Evolutionary conservation across 345 rosid species (phyloP).

Genomic region (Psidium friedrichsthalianum): DNA sequence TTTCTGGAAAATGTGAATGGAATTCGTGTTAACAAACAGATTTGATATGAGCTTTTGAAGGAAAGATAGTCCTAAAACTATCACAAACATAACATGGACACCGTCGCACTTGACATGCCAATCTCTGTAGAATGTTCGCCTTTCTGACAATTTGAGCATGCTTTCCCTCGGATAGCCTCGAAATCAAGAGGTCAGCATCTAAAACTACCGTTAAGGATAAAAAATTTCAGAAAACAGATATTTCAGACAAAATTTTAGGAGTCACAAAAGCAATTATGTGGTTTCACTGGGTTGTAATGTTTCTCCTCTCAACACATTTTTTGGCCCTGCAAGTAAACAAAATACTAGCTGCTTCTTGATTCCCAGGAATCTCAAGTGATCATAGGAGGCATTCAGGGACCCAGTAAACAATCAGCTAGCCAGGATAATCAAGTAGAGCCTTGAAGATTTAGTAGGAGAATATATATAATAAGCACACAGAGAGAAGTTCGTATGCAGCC

Average conservation of each 20-base stretch:
- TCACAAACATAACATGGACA: conserved; percentile 42
- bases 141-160: conserved; percentile 44
- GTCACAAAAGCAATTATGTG: conserved; percentile 2
- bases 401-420: background rate
- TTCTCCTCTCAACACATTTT: conserved; percentile 69
- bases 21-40: background rate
- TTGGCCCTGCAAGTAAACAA: conserved; percentile 85
- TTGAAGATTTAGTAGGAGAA: background rate
- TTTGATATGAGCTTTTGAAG: background rate
- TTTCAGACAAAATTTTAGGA: background rate
- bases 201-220: background rate
- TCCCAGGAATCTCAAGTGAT: conserved; percentile 58
- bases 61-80: no score
- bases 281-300: conserved; percentile 76
- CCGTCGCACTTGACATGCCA: conserved; percentile 84
- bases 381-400: background rate
- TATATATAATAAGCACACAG: background rate
- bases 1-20: conserved; percentile 29
- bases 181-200: conserved; percentile 55
- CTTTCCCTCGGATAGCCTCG: conserved; percentile 50
- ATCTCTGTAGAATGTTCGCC: conserved; percentile 77
- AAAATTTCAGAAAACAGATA: background rate
- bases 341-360: conserved; percentile 86
- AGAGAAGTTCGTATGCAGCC: background rate
- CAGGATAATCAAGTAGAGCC: background rate